A percentile compares a stretch with the other conserved stretches of the same genome.
These are phyloP conservation scores for Apiotrichum siamense DNA, from an alignment of 1,284 basidiomycete genomes.

Conservation along the genomic window DNA sequence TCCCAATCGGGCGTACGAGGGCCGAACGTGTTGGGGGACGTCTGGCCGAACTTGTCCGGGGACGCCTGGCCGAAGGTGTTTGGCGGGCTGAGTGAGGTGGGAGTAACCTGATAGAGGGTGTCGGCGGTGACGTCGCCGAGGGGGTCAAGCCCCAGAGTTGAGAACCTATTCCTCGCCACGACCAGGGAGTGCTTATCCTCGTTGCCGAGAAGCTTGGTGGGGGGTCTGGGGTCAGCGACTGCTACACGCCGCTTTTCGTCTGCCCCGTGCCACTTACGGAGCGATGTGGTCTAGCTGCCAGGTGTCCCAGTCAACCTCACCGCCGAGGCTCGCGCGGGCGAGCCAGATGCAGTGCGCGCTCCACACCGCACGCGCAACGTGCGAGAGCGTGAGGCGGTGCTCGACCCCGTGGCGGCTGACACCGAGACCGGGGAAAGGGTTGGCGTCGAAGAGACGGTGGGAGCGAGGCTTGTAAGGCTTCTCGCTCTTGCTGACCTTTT, in stretches of 20 bases:
- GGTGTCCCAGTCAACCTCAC: constrained; percentile 6
- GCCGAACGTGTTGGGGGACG: too few species aligned
- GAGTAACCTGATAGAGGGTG: too few species aligned
- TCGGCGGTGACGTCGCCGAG: too few species aligned
- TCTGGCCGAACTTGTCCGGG: too few species aligned
- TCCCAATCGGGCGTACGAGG: background rate
- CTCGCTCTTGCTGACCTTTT: constrained; percentile 9
- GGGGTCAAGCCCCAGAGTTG: background rate
- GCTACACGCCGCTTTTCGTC: too few species aligned
- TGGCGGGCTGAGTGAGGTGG: too few species aligned
- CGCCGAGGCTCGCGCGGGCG: constrained; percentile 6
- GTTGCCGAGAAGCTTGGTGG: constrained; percentile 5
- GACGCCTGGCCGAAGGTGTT: too few species aligned
- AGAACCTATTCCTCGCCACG: background rate
- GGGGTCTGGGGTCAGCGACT: constrained; percentile 1
- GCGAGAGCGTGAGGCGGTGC: constrained; percentile 2
- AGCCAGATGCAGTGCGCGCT: constrained; percentile 11
- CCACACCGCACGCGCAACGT: constrained; percentile 11
- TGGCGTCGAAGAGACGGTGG: constrained; percentile 12
- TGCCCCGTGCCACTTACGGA: background rate
- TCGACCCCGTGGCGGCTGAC: constrained; percentile 6
- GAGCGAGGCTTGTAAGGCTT: constrained; percentile 8
- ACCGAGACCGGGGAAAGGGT: constrained; percentile 13
- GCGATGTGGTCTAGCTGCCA: constrained; percentile 14
- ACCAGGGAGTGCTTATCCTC: background rate